phyloP scores from a whole-genome alignment of 2,329 filamentous ascomycete species.

The Trichoderma koningiopsis region DNA sequence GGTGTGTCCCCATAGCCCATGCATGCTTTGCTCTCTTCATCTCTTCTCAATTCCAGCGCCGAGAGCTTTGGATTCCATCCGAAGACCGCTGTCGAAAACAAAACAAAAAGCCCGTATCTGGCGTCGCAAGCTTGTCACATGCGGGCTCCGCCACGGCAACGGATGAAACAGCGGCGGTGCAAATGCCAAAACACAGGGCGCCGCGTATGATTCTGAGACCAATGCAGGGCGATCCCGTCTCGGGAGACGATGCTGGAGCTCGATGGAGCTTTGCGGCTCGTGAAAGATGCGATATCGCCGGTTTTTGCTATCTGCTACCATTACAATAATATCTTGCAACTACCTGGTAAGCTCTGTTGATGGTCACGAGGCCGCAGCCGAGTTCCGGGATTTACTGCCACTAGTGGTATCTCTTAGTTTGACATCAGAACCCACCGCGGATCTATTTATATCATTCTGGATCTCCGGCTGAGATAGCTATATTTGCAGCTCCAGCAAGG shows the following conservation, averaged over 20 bases:
- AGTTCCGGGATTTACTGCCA: conserved; percentile 1
- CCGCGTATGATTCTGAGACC: conserved; percentile 20
- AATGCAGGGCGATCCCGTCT: background rate
- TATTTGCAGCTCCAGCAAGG: background rate
- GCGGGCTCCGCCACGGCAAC: conserved; percentile 24
- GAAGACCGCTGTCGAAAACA: background rate
- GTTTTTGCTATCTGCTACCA: background rate
- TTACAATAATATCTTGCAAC: background rate
- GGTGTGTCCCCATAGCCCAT: background rate
- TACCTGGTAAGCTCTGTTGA: background rate
- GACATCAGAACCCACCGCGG: background rate
- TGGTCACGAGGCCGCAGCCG: conserved; percentile 20
- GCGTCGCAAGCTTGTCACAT: background rate
- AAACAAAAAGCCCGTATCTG: background rate
- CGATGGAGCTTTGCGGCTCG: background rate
- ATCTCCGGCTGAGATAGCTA: background rate
- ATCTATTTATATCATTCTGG: conserved; percentile 13
- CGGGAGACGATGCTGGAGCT: background rate
- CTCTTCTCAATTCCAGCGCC: conserved; percentile 10
- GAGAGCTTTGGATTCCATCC: background rate
- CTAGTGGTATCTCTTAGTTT: background rate
- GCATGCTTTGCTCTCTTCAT: conserved; percentile 2
- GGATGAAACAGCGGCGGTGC: conserved; percentile 23
- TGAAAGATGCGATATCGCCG: background rate
- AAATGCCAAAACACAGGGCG: conserved; percentile 22